Percentiles rank a stretch among this genome's conserved stretches.
phyloP scores from a whole-genome alignment of 768 basidiomycete genomes.

The Rhizopogon vulgaris region DNA sequence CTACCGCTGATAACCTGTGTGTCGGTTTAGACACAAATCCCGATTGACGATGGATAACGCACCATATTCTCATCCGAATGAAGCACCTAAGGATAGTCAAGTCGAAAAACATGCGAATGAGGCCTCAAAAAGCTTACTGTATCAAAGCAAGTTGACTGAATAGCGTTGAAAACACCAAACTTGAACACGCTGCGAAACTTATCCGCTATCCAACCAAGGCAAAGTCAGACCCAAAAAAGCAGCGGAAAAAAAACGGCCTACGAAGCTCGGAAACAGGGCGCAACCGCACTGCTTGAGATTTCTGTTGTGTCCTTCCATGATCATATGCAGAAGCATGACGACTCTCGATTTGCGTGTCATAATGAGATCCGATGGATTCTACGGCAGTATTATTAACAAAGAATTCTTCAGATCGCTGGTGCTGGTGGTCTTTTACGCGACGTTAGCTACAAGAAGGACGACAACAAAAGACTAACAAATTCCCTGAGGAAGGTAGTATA shows the following conservation, averaged over 20 bases:
- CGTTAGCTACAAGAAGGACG: neutral
- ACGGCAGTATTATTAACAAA: neutral
- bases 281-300: constrained; percentile 44
- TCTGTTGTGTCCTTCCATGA: constrained; percentile 22
- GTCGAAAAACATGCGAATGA: neutral
- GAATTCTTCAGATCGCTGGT: neutral
- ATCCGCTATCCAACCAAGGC: constrained; percentile 51
- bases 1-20: constrained; percentile 67
- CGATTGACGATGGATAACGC: constrained; percentile 7
- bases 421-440: neutral
- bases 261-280: constrained; percentile 70
- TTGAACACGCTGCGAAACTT: constrained; percentile 77
- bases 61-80: constrained; percentile 63
- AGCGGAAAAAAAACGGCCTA: constrained; percentile 26
- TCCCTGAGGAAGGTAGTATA: neutral
- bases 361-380: neutral
- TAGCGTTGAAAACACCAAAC: constrained; percentile 86
- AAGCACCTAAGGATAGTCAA: constrained; percentile 40
- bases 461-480: neutral
- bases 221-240: neutral
- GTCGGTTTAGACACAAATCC: constrained; percentile 7
- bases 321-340: neutral
- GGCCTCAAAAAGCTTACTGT: constrained; percentile 39
- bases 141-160: constrained; percentile 82
- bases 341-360: neutral